Evolutionary conservation across 2,329 filamentous ascomycete species (phyloP), one percentile per base, ranked within the genome.

Genomic region (Massarina eburnea): DNA sequence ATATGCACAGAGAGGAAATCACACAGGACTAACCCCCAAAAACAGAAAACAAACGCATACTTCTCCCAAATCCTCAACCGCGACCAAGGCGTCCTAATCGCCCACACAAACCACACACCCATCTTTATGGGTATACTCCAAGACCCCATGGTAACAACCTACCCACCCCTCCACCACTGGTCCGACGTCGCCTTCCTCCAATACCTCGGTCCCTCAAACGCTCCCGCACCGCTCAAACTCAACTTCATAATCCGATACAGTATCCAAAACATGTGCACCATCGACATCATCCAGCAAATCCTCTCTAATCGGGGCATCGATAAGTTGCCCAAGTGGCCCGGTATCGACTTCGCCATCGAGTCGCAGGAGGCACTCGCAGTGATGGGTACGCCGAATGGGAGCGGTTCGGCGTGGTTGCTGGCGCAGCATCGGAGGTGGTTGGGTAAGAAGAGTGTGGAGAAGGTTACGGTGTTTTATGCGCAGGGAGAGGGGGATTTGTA

Each of bases 101-200:
- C 41, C 2, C 14, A 26, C 19, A 19, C 24, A 8, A 44, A 46
- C 26, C 3, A 19, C 10, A 34, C n/a, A 1, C 33, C 39, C 18
- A 8, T 19, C 2, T 35, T 30, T 18, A 22, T 21, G 41, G 18
- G 18, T 10, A 4, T 24, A 3, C 3, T 35, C 12, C n/a, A 10
- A 4, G n/a, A 41, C 2, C 21, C 27, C 15, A 27, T 29, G 7
- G 17, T 32, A 1, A n/a, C 27, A 3, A 40, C 12, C 9, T 10
- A 20, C 12, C 36, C 45, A 10, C 18, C 18, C 12, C 46, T 55
- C 21, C 20, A 40, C 5, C 37, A 45, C 42, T 53, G 52, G 51
- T 55, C 49, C 14, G 51, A 55, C 19, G 29, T 55, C 29, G 47
- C 51, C 4, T 52, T 37, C n/a, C 27, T 57, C 2, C 51, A 55